Evolutionary conservation across 2,329 filamentous ascomycete genomes (phyloP), one percentile per base, ranked within the genome.

Genomic region (Graphilbum fragrans): DNA sequence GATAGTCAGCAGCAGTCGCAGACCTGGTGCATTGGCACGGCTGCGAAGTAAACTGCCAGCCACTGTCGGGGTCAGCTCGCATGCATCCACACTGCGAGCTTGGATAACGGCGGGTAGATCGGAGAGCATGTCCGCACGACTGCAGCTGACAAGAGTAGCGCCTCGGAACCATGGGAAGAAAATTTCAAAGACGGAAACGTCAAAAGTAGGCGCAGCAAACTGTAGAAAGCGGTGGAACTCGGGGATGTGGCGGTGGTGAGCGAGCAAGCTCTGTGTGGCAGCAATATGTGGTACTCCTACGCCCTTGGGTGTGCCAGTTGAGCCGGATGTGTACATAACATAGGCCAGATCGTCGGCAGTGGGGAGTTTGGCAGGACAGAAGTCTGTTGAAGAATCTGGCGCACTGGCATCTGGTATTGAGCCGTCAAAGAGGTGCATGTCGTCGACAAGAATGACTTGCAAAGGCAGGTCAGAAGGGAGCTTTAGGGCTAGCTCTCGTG

Each of bases 161-260:
- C 82, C 82, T 43, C 86, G 70, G 47, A 79, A 81, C 16, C 88
- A 64, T 0, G 88, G 83, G 49, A 94, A 94, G 67, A 94, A 94
- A 7, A 93, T 88, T 56, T 95, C 88, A 56, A 95, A 95, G 6
- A 94, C 81, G 0, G 86, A 94, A 8, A 95, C 88, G 58, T 95
- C 88, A 55, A 95, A 95, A 0, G 87, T 94, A 1, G 88, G 86
- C 3, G 86, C 82, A 5, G 88, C 88, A 57, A 94, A 94, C 56
- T 95, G 88, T 1, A 95, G 70, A 56, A 95, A 94, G 36, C 86
- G 74, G 16, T 67, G 66, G 54, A 94, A 94, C 0, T 41, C 32
- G 2, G 88, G 88, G 33, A 95, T 80, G 51, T 88, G 77, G 37
- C 65, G 69, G 52, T 93, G 71, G 54, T 95, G 88, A 2, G 86